Base-by-base conservation (phyloP, 2,329 filamentous ascomycete genomes). In the Sporothrix phasma region DNA sequence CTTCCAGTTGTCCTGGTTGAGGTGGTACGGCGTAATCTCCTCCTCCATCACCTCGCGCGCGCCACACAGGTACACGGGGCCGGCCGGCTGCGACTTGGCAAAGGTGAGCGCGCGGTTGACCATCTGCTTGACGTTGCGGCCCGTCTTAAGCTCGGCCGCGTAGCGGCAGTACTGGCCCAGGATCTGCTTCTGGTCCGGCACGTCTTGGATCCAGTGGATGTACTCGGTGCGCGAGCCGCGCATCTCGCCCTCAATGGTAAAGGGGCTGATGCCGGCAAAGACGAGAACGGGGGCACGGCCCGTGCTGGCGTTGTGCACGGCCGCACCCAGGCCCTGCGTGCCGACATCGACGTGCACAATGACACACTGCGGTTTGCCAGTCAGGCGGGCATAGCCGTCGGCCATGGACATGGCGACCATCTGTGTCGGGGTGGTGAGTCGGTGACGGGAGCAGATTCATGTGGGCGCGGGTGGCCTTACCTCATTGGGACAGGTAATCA, bases 161-260 rank as follows among this genome's bases (percentile, higher is more conserved):
- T 94, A 96, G 10, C 91, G 83, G 73, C 92, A 96, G 74, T 96
- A 96, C 76, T 96, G 91, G 0, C 84, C 79, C 3, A 96, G 78
- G 65, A 96, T 76, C 17, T 71, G 70, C 54, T 71, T 70, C 64
- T 75, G 74, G 65, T 76, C 72, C 8, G 72, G 73, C 7, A 72
- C 71, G 41, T 75, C 73, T 60, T 75, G 73, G 47, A 74, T 72
- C 70, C 71, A 79, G 68, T 79, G 76, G 69, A 78, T 78, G 69
- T 77, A 73, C 69, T 77, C 75, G 49, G 75, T 77, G 39, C 75
- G 72, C 0, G 72, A 73, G 2, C 77, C 77, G 22, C 71, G 72
- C 66, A 78, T 65, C 69, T 79, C 76, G 19, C 76, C 76, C 64
- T 78, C 75, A 34, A 76, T 72, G 0, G 78, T 80, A 22, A 74